Base-by-base conservation (phyloP, 495 filamentous ascomycete genomes). In the Lasiosphaeriaceae sp. region DNA sequence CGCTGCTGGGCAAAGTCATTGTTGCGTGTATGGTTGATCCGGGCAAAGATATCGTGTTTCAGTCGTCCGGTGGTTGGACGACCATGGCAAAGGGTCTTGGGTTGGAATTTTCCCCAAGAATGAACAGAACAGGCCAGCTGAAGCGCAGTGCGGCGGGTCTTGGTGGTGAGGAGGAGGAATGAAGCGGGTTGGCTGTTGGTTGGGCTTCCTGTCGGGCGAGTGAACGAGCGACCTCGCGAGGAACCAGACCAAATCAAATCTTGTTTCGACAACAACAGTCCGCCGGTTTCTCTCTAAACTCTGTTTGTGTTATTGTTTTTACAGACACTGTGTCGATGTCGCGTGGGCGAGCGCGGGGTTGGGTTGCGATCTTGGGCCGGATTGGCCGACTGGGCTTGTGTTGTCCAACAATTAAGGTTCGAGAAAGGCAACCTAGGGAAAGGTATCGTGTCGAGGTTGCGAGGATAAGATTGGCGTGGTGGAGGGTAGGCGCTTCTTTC, bases 61-160 rank as follows among this genome's bases (percentile, higher is more conserved):
- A 66, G 26, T 62, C 59, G 61, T 62, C 53, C 4, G 59, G 60
- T n/a, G 60, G 54, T 59, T 55, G 51, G 55, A 52, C 23, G 17
- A 64, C 50, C 66, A 69, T 69, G 66, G 61, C 66, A 69, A 21
- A 35, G 43, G 11, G 24, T 6, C 39, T 35, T 35, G 17, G 45
- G 19, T 34, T 23, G 23, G 20, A 12, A 14, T 47, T 2, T 29
- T 9, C 12, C 12, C 11, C 23, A 3, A 6, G 12, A 23, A 17
- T 2, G 21, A 31, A 8, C 12, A 24, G 12, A 22, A 49, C 11
- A 11, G 23, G n/a, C 11, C 16, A 31, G 22, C 11, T 22, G 22
- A 49, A 44, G 39, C 39, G 48, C 3, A 23, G 20, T 41, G 50
- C 16, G 31, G 16, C 17, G 34, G 17, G 26, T 31, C 4, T 3